A percentile compares a stretch with the other conserved stretches of the same genome.
These are phyloP conservation scores for Fusarium sp. DNA, from an alignment of 2,329 filamentous ascomycete genomes.

Conservation along the genomic window DNA sequence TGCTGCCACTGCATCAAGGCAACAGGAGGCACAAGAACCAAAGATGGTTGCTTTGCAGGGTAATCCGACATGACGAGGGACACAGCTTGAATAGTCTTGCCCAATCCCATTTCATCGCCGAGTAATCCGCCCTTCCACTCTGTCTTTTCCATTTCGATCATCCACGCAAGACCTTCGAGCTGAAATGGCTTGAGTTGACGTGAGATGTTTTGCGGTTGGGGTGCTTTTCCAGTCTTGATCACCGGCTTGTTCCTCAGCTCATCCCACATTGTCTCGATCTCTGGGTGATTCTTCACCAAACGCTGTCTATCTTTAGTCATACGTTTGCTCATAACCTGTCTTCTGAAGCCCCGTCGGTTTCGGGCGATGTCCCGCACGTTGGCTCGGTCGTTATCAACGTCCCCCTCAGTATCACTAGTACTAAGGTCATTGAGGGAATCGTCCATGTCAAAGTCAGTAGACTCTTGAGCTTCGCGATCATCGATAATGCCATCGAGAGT, in stretches of 20 bases:
- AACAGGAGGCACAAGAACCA: conserved; percentile 93
- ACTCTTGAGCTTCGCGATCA: background rate
- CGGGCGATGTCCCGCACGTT: conserved; percentile 40
- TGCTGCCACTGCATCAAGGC: conserved; percentile 96
- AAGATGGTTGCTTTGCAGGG: conserved; percentile 83
- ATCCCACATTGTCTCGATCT: conserved; percentile 87
- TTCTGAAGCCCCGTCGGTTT: conserved; percentile 55
- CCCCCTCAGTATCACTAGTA: conserved; percentile 46
- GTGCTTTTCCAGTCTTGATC: conserved; percentile 67
- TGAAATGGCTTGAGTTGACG: conserved; percentile 94
- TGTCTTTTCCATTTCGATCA: conserved; percentile 89
- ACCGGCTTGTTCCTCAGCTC: conserved; percentile 78
- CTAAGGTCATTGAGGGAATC: conserved; percentile 3
- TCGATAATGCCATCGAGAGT: background rate
- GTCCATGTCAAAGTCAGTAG: conserved; percentile 3
- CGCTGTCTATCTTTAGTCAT: conserved; percentile 70
- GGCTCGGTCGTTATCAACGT: background rate
- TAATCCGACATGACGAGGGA: conserved; percentile 99
- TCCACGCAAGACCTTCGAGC: conserved; percentile 93
- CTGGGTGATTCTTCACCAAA: conserved; percentile 83
- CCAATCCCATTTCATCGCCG: conserved; percentile 98
- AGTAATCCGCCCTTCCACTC: conserved; percentile 91
- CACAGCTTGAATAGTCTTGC: conserved; percentile 98
- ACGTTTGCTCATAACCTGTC: conserved; percentile 46
- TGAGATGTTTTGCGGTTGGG: conserved; percentile 78